Conservation (phyloP, 768 basidiomycete species). For the Austroboletus eburneus region DNA sequence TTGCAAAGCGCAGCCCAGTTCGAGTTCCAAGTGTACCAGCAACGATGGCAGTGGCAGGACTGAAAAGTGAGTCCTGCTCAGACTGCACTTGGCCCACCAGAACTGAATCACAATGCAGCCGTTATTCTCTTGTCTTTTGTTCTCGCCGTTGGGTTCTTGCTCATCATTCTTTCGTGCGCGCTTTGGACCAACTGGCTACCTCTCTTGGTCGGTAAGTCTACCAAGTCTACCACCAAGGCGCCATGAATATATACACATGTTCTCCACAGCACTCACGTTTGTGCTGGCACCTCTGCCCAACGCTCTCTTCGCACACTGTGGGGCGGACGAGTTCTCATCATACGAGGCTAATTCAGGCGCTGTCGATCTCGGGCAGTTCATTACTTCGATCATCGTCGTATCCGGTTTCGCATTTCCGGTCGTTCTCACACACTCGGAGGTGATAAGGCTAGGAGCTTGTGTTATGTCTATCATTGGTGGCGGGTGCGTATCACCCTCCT, state of each 20-base stretch:
- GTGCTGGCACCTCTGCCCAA: slow-evolving; percentile 96
- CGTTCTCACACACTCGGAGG: slow-evolving; percentile 85
- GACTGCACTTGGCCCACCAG: not conserved
- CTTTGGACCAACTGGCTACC: slow-evolving; percentile 97
- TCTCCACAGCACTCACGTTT: slow-evolving; percentile 75
- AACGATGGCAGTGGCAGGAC: slow-evolving; percentile 61
- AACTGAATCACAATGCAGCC: too few relatives aligned
- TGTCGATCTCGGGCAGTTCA: slow-evolving; percentile 90
- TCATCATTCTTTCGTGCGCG: slow-evolving; percentile 96
- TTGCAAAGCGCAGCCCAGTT: slow-evolving; percentile 6
- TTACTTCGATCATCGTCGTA: slow-evolving; percentile 86
- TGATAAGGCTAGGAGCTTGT: slow-evolving; percentile 81
- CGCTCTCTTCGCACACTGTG: slow-evolving; percentile 90
- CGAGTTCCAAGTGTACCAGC: slow-evolving; percentile 7
- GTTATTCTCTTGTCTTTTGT: slow-evolving; percentile 97
- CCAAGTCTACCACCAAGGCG: slow-evolving; percentile 6
- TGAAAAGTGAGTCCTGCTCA: slow-evolving; percentile 51
- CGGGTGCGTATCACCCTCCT: slow-evolving; percentile 42
- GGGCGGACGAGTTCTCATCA: slow-evolving; percentile 80
- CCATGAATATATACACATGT: not conserved
- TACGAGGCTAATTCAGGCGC: slow-evolving; percentile 69
- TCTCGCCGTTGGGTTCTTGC: slow-evolving; percentile 93
- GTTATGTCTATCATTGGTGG: slow-evolving; percentile 95
- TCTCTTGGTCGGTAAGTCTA: slow-evolving; percentile 90
- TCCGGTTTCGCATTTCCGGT: slow-evolving; percentile 92